Base-by-base conservation (phyloP, 2,329 filamentous ascomycete species). In the Fusarium sp. region DNA sequence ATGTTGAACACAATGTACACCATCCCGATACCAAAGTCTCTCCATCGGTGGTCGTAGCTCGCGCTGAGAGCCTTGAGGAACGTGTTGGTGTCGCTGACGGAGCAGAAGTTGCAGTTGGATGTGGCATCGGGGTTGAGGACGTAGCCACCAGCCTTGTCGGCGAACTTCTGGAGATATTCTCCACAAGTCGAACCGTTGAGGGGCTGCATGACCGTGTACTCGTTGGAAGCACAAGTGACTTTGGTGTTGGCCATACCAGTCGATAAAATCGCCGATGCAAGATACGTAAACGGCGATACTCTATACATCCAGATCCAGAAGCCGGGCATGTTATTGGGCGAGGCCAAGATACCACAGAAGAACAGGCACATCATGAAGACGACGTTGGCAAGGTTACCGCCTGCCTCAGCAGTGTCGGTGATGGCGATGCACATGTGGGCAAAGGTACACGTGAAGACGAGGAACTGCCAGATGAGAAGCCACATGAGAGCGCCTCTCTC, bases 241-340 rank as follows among this genome's bases (percentile, higher is more conserved):
- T 54, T 16, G 0, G 72, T 69, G 33, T 79, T 79, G 7, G 77
- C 78, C 5, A 81, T 60, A 8, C 77, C 78, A 1, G 78, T 75
- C 2, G 77, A 70, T 21, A 81, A 12, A 12, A 80, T 73, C 5
- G 77, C 65, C 3, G 75, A 77, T 8, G 76, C 69, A 5, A 79
- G 63, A 35, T 81, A 82, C 3, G 78, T 81, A 33, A 81, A 90
- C 0, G 92, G 92, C 0, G 89, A 92, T 45, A 92, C 82, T 41
- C 90, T 87, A 80, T 93, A 93, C 88, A 92, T 90, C 82, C 90
- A 92, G 73, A 90, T 89, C 92, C 92, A 94, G 84, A 93, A 93
- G 5, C 87, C 83, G 0, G 92, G 91, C 46, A 94, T 85, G 3
- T 82, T 80, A 0, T 79, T 75, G 0, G 90, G 90, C 5, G 84